Conservation (phyloP, 2,329 filamentous ascomycete species). For the Lachnellula hyalina region DNA sequence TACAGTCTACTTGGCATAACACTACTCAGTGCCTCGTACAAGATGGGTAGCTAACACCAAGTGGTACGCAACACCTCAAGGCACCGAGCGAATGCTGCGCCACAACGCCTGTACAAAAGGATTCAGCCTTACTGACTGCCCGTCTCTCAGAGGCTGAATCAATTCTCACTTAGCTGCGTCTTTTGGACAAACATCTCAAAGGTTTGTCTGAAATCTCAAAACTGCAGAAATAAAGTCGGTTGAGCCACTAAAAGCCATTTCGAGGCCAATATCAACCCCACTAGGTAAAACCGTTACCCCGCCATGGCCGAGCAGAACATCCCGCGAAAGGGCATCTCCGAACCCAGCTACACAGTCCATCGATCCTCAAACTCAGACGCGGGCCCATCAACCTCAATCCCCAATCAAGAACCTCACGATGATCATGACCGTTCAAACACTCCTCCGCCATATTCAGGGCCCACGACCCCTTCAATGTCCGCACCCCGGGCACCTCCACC, state of each 20-base stretch:
- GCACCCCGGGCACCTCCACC: constrained; percentile 5
- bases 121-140: constrained; percentile 7
- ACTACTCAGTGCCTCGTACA: background rate
- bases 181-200: background rate
- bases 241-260: background rate
- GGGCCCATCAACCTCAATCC: constrained; percentile 8
- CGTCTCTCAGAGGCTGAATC: constrained; percentile 1
- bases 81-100: constrained; percentile 10
- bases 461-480: constrained; percentile 11
- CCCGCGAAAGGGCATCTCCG: constrained; percentile 14
- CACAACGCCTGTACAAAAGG: background rate
- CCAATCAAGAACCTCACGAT: constrained; percentile 1
- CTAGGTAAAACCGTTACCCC: background rate
- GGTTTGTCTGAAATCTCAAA: background rate
- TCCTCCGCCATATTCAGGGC: constrained; percentile 27
- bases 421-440: constrained; percentile 19
- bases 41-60: background rate
- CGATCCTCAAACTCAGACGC: constrained; percentile 15
- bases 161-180: background rate
- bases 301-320: constrained; percentile 6
- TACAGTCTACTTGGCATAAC: background rate
- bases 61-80: constrained; percentile 1
- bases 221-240: background rate
- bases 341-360: constrained; percentile 16
- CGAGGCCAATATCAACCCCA: background rate